Evolutionary conservation across 2,329 filamentous ascomycete species (phyloP), one percentile per base, ranked within the genome.

Genomic region (Bipolaris bicolor): DNA sequence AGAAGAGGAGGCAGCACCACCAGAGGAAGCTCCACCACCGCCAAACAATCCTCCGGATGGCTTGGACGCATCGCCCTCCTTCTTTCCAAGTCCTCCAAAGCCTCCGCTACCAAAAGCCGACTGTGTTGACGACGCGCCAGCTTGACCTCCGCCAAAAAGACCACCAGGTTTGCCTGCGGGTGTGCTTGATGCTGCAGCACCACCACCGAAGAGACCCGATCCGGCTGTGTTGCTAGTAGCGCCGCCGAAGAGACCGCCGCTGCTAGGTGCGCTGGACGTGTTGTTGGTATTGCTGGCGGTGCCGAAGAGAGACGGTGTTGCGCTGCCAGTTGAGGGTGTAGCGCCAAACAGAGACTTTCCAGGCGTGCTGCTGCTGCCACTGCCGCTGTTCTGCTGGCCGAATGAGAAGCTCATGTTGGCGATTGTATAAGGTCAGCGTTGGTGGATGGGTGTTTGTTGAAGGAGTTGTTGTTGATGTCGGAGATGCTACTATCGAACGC

Each of bases 271-370:
- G 51, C 59, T 64, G 22, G 64, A 52, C 29, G 49, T 60, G 10
- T 62, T 49, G 40, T 45, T 60, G 43, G 58, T 49, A 37, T 39
- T 61, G 50, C 58, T 67, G 26, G 63, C 61, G 22, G 65, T 63
- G 37, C 70, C 71, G 41, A 76, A 72, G 43, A 74, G 60, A 26
- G 64, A 63, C 18, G 70, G 58, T 33, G 60, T 58, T 36, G 68
- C 58, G 44, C 63, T 60, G 55, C 63, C 68, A 26, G 71, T 65
- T 7, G 67, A 65, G 49, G 46, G 47, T 37, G 61, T 57, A 39
- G 63, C 63, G 46, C 63, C 68, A 46, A 76, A 76, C 52, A 76
- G 69, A 11, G 73, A 58, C 55, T 72, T 71, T 55, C 65, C 69
- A 1, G 73, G 65, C 33, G 70, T 67, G 57, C 58, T 68, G 45